Evolutionary conservation across 768 basidiomycete genomes (phyloP).

Genomic region (Royoungia palumana): DNA sequence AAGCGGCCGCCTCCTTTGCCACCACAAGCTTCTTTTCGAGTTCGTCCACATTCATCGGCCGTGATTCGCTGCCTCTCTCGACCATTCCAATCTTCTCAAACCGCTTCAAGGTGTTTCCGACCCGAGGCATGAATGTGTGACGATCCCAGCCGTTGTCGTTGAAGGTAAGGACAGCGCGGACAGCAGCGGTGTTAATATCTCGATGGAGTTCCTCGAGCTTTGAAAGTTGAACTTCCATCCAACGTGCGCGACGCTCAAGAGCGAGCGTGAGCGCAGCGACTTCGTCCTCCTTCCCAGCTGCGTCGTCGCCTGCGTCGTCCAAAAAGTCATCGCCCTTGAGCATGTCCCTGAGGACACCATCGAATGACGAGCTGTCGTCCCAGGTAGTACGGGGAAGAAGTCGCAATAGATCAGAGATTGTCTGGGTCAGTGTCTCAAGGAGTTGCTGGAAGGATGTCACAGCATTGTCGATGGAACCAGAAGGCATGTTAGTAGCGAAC

Average conservation of each 20-base stretch:
- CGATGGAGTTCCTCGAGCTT: conserved; percentile 87
- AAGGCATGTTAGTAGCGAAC: conserved; percentile 74
- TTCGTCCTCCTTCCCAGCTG: conserved; percentile 71
- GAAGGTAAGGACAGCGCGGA: conserved; percentile 75
- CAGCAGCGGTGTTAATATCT: conserved; percentile 86
- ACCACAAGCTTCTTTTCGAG: conserved; percentile 69
- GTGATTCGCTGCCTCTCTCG: conserved; percentile 39
- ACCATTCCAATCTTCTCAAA: conserved; percentile 66
- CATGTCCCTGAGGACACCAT: conserved; percentile 84
- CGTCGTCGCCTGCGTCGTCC: conserved; percentile 68
- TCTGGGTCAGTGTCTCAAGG: conserved; percentile 84
- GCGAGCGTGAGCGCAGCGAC: conserved; percentile 80
- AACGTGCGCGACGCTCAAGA: conserved; percentile 83
- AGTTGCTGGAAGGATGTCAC: conserved; percentile 88
- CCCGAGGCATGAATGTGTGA: conserved; percentile 62
- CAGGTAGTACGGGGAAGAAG: conserved; percentile 85
- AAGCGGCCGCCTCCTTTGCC: conserved; percentile 67
- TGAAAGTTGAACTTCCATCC: conserved; percentile 90
- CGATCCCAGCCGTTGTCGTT: conserved; percentile 86
- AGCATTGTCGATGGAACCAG: conserved; percentile 86
- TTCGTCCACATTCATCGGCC: conserved; percentile 65
- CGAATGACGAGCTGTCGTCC: conserved; percentile 88
- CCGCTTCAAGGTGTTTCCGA: conserved; percentile 60
- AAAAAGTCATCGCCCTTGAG: conserved; percentile 84
- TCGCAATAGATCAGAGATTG: conserved; percentile 81